These are phyloP conservation scores for Melanogaster broomeanus DNA, from an alignment of 768 basidiomycete species.

Conservation along the genomic window DNA sequence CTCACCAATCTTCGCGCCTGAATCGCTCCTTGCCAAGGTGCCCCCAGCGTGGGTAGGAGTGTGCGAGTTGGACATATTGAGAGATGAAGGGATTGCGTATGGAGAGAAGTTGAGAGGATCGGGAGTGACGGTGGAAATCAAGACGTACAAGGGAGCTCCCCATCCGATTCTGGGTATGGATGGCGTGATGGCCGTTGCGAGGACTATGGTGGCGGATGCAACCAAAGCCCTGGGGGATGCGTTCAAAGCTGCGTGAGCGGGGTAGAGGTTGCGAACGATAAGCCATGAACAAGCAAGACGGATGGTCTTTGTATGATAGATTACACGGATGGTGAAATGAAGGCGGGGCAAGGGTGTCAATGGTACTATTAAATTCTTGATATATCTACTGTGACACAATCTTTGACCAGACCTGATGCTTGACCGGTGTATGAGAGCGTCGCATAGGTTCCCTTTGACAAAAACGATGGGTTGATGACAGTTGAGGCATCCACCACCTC, in stretches of 20 bases:
- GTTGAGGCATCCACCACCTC: constrained; percentile 78
- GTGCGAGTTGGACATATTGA: constrained; percentile 65
- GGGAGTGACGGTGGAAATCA: constrained; percentile 55
- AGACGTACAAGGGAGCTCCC: constrained; percentile 57
- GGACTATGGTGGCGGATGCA: constrained; percentile 20
- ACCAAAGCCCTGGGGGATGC: constrained; percentile 20
- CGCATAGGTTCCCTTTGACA: constrained; percentile 62
- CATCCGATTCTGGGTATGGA: constrained; percentile 77
- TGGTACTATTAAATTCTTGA: constrained; percentile 23
- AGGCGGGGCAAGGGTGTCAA: neutral
- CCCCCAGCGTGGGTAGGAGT: constrained; percentile 66
- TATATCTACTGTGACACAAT: constrained; percentile 30
- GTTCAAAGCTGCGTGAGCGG: constrained; percentile 6
- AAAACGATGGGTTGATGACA: constrained; percentile 84
- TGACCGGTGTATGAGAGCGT: constrained; percentile 38
- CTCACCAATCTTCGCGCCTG: constrained; percentile 71
- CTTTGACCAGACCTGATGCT: constrained; percentile 25
- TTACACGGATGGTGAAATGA: neutral
- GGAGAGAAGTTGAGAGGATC: constrained; percentile 53
- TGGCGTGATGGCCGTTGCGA: constrained; percentile 32
- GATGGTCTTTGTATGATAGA: neutral
- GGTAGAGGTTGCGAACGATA: neutral
- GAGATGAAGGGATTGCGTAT: constrained; percentile 66
- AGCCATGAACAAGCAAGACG: neutral
- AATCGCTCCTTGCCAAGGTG: constrained; percentile 47